Evolutionary conservation across 768 basidiomycete genomes (phyloP), one percentile per base, ranked within the genome.

Genomic region (Amanita jacksonii): DNA sequence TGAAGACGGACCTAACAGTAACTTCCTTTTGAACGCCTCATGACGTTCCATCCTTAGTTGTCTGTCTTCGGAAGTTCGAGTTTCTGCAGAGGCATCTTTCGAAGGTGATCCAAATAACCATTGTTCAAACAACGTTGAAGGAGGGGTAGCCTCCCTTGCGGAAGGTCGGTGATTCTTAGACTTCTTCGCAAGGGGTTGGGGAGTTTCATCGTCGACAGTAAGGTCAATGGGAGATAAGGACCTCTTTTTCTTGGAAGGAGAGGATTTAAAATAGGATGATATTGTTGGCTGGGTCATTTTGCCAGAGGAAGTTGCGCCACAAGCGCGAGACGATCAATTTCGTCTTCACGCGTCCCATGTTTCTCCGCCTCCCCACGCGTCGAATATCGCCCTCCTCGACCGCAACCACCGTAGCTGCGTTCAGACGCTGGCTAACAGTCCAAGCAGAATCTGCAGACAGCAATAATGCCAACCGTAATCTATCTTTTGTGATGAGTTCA

Each of bases 381-480:
- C 49, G 46, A 35, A 20, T 45, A 18, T 42, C 49, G 16, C 30
- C 38, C 24, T 48, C 41, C 24, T 45, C 46, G n/a, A 45, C 49
- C 28, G 25, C 51, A 31, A 45, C 44, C 10, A 22, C 23, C 13
- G 22, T 45, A 16, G n/a, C 23, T 38, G 22, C 44, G 36, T 28
- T 35, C 34, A 18, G 16, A 12, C 36, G 44, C 20, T 8, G 27
- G 22, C 28, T 45, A 15, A 38, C 30, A 9, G 46, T 12, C 12
- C 27, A 28, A 28, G 12, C 7, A 6, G 27, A 12, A 28, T 28
- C 61, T 23, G 39, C 57, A 28, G 57, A 51, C 24, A n/a, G n/a
- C n/a, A 73, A 75, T 43, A 73, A 69, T 9, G 67, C 70, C 13
- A 81, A 82, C 52, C 80, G 82, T 83, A 61, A 24, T 22, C 20